Base-by-base conservation (phyloP, 129 eudicot genomes). In the Erigeron canadensis region DNA sequence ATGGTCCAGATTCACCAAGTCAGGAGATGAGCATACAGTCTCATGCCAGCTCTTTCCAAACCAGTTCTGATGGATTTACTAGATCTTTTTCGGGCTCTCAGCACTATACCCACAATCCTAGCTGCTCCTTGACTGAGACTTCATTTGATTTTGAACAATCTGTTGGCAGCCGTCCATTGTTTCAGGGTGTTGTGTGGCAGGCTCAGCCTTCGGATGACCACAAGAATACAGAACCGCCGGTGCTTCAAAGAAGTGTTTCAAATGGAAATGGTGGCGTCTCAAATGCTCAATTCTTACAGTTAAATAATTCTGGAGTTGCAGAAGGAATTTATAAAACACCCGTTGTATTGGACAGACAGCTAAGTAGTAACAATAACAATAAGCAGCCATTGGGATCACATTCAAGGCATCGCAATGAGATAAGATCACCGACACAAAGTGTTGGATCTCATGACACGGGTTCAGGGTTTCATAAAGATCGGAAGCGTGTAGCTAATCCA, bases 21-120 rank as follows among this genome's bases (percentile, higher is more conserved):
- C 97, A 77, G 59, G 88, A 80, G 41, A 86, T 82, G 88, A 95
- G 99, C 74, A 72, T 83, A 46, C 99, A 95, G 63, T 95, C 99
- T 37, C 84, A 84, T 41, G 85, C 85, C 12, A 90, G 97, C 78
- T 81, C 91, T 38, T 84, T 86, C 22, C 84, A 83, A 17, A 86
- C 99, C 39, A 84, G 84, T 79, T 95, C 99, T 56, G 97, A 95
- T 77, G 90, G 94, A 69, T 95, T 88, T 69, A 82, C 97, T 39
- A 78, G 91, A 84, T 93, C 96, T 0, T 94, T 87, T 59, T 94
- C 98, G 5, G 98, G 97, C 58, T 94, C 98, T 17, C 97, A 87
- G 57, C 85, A 82, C 69, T 86, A 75, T 70, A 82, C 84, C 41
- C 97, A 91, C 81, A 95, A 95, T 61, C 99, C 97, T 61, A 95